Evolutionary conservation across 2,329 filamentous ascomycete genomes (phyloP).

Genomic region (Arthrinium phaeospermum): DNA sequence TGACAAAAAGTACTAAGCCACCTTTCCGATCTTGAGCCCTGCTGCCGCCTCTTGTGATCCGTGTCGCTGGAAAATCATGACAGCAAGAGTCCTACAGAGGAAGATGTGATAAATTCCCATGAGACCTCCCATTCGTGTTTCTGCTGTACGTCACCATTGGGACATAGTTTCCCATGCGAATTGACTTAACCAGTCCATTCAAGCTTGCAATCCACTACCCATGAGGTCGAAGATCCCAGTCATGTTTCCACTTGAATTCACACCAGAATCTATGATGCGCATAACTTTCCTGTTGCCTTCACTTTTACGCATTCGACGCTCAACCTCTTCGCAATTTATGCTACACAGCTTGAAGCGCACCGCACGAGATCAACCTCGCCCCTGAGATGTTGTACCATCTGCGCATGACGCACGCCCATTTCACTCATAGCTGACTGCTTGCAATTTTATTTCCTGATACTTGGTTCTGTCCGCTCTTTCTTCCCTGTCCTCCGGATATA

Average conservation of each 20-base stretch:
- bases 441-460: background rate
- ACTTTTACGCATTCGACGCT: background rate
- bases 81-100: background rate
- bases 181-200: background rate
- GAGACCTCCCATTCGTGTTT: background rate
- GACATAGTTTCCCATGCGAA: too few relatives aligned
- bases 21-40: background rate
- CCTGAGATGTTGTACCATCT: background rate
- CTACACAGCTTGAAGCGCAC: background rate
- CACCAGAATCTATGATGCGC: background rate
- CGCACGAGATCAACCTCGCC: background rate
- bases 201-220: background rate
- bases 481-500: background rate
- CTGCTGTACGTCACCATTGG: background rate
- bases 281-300: background rate
- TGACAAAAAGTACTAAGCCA: conserved; percentile 11
- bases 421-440: background rate
- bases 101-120: background rate
- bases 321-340: background rate
- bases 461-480: background rate
- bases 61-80: background rate
- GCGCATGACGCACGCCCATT: background rate
- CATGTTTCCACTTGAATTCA: background rate
- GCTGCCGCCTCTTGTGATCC: background rate
- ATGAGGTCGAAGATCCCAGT: background rate